phyloP scores from a whole-genome alignment of 2,329 filamentous ascomycete genomes.

The Rugonectria rugulosa region DNA sequence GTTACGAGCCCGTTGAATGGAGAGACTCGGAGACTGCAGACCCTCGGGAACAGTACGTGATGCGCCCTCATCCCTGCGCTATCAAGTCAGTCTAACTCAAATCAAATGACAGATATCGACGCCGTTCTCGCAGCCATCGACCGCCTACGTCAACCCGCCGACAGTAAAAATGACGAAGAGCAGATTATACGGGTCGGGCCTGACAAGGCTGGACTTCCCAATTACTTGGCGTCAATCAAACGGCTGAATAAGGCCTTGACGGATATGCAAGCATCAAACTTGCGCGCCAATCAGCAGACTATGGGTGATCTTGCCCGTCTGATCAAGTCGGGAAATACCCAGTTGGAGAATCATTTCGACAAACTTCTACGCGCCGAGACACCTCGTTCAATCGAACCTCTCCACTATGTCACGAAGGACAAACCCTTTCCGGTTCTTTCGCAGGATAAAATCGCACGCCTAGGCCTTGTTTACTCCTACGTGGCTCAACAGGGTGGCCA shows the following conservation, averaged over 20 bases:
- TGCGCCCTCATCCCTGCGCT: not conserved
- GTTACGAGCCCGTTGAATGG: conserved; percentile 92
- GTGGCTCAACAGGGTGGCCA: conserved; percentile 64
- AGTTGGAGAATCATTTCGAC: conserved; percentile 86
- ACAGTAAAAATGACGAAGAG: conserved; percentile 92
- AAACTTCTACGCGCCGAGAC: conserved; percentile 78
- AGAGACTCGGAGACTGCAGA: conserved; percentile 88
- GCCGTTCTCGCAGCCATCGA: conserved; percentile 87
- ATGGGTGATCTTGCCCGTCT: conserved; percentile 81
- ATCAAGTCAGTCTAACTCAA: conserved; percentile 18
- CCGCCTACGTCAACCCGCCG: conserved; percentile 85
- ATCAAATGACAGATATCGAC: conserved; percentile 74
- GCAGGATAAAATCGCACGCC: conserved; percentile 75
- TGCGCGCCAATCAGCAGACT: conserved; percentile 90
- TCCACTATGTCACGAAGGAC: conserved; percentile 93
- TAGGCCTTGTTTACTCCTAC: conserved; percentile 81
- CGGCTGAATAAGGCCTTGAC: conserved; percentile 84
- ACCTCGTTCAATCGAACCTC: conserved; percentile 81
- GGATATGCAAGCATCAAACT: conserved; percentile 88
- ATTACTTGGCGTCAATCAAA: conserved; percentile 90
- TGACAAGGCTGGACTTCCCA: conserved; percentile 79
- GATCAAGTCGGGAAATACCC: conserved; percentile 79
- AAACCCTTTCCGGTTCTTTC: conserved; percentile 82
- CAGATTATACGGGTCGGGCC: conserved; percentile 89
- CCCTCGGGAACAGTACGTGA: conserved; percentile 75